phyloP scores from a whole-genome alignment of 352 stramenopile species.

The Phytophthora constricta region DNA sequence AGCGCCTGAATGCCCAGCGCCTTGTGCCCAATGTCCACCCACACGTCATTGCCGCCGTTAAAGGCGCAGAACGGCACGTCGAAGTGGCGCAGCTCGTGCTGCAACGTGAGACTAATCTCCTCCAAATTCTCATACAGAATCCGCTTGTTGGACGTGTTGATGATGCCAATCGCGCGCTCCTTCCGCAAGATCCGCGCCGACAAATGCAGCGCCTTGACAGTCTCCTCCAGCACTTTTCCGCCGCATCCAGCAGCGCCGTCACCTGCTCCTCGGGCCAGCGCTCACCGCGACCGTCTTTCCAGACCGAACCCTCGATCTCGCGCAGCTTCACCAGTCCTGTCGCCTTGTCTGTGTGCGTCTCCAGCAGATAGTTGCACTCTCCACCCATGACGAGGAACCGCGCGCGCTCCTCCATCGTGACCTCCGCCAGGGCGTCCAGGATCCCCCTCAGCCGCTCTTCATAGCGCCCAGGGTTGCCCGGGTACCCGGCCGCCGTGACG shows the following conservation, averaged over 20 bases:
- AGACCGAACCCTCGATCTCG: slow-evolving; percentile 68
- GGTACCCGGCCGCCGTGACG: slow-evolving; percentile 84
- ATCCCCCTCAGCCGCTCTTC: slow-evolving; percentile 81
- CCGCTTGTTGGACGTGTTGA: slow-evolving; percentile 85
- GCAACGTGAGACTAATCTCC: slow-evolving; percentile 93
- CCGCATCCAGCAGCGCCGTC: slow-evolving; percentile 85
- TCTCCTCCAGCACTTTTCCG: slow-evolving; percentile 77
- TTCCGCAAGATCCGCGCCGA: slow-evolving; percentile 91
- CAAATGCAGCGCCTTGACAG: slow-evolving; percentile 85
- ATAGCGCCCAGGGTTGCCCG: slow-evolving; percentile 67
- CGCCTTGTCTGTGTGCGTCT: slow-evolving; percentile 57
- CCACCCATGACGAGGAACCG: slow-evolving; percentile 94
- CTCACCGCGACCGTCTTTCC: slow-evolving; percentile 83
- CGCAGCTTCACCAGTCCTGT: slow-evolving; percentile 60
- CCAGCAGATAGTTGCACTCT: slow-evolving; percentile 96
- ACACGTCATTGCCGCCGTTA: slow-evolving; percentile 96
- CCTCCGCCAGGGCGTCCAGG: slow-evolving; percentile 60
- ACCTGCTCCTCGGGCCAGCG: slow-evolving; percentile 90
- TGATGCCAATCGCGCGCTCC: slow-evolving; percentile 93
- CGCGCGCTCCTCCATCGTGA: slow-evolving; percentile 66
- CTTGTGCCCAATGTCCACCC: slow-evolving; percentile 98
- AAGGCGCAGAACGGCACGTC: slow-evolving; percentile 95
- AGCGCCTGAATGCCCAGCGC: slow-evolving; percentile 93
- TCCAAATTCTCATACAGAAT: slow-evolving; percentile 94
- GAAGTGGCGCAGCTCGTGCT: slow-evolving; percentile 84